phyloP scores from a whole-genome alignment of 1,139 yeast species.

The Arxiozyma bovina region DNA sequence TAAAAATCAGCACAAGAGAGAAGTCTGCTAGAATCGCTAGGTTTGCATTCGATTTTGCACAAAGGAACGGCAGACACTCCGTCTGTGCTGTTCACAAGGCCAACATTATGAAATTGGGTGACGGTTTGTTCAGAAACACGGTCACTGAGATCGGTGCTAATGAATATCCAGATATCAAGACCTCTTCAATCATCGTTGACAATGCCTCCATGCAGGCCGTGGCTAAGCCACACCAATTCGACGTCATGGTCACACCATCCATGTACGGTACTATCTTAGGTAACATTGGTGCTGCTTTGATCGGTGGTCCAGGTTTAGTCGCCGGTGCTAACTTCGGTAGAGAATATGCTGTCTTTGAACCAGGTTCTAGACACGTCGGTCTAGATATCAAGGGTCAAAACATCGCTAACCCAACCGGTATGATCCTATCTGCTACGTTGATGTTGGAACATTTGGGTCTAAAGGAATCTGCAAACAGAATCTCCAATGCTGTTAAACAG shows the following conservation, averaged over 20 bases:
- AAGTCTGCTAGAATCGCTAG: conserved; percentile 96
- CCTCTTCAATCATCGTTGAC: conserved; percentile 92
- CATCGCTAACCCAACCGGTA: conserved; percentile 96
- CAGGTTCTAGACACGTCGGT: conserved; percentile 99
- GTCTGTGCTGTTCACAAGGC: conserved; percentile 99
- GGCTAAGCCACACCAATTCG: conserved; percentile 94
- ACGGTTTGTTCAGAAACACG: conserved; percentile 93
- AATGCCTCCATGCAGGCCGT: conserved; percentile 99
- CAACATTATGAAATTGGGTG: conserved; percentile 97
- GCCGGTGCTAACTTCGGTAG: conserved; percentile 99
- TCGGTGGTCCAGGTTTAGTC: conserved; percentile 98
- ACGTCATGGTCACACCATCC: conserved; percentile 95
- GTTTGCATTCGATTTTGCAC: conserved; percentile 93
- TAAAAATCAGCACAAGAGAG: conserved; percentile 88
- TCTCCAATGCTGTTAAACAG: conserved; percentile 79
- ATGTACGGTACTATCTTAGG: conserved; percentile 95
- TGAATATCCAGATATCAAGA: conserved; percentile 78
- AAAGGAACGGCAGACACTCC: conserved; percentile 79
- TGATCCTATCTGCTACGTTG: conserved; percentile 85
- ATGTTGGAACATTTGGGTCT: conserved; percentile 92
- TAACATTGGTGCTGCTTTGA: conserved; percentile 95
- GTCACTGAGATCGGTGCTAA: conserved; percentile 78
- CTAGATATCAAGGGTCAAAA: conserved; percentile 90
- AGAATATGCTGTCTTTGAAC: conserved; percentile 96
- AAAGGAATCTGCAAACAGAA: conserved; percentile 73